phyloP scores from a whole-genome alignment of 202 grass and related monocot species.

The Hordeum pubiflorum region DNA sequence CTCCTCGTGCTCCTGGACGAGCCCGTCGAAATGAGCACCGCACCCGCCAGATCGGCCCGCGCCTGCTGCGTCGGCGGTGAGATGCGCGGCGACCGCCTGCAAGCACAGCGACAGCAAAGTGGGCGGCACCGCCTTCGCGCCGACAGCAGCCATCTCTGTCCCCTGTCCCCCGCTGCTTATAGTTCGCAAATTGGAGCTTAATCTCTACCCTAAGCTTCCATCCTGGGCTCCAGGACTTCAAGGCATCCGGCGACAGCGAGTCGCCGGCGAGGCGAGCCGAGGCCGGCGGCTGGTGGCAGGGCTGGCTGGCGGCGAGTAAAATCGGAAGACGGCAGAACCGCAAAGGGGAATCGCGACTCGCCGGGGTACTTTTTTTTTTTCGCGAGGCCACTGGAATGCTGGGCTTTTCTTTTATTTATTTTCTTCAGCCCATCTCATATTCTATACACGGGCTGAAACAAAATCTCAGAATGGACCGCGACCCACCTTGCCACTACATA shows the following conservation, averaged over 20 bases:
- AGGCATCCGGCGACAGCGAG: not conserved
- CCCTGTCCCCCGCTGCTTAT: not conserved
- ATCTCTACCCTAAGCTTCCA: not conserved
- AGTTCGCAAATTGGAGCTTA: not conserved
- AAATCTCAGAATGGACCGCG: too few species aligned
- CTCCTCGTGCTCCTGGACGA: not conserved
- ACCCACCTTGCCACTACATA: too few species aligned
- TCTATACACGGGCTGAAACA: too few species aligned
- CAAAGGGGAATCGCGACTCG: not conserved
- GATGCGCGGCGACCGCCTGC: constrained; percentile 18
- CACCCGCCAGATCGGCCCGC: not conserved
- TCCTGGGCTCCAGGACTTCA: not conserved
- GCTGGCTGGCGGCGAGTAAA: too few species aligned
- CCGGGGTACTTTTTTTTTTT: too few species aligned
- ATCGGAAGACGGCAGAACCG: not conserved
- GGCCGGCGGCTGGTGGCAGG: too few species aligned
- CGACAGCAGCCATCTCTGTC: not conserved
- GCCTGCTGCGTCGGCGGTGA: constrained; percentile 9
- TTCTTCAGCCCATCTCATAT: too few species aligned
- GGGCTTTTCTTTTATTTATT: too few species aligned
- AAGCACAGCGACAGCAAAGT: constrained; percentile 64
- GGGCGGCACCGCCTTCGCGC: constrained; percentile 1
- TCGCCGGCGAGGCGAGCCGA: not conserved
- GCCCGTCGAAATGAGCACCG: not conserved
- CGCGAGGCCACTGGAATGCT: too few species aligned